Evolutionary conservation across 176 grass and related monocot genomes (phyloP), one percentile per base, ranked within the genome.

Genomic region (Lolium multiflorum): DNA sequence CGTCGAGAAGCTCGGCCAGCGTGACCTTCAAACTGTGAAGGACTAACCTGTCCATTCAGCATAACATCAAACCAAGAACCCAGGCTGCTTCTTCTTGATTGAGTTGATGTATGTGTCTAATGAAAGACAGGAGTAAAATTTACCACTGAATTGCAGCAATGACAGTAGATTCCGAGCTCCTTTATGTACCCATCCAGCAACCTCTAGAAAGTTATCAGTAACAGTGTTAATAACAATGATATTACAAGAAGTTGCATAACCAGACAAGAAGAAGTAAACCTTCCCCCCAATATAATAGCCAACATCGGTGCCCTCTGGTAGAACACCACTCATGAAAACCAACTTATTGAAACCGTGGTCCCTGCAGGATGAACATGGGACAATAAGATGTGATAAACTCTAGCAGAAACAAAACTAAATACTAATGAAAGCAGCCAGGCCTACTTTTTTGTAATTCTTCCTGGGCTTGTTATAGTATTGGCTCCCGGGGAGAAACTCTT

Each of bases 1-100:
- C 94, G 94, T 59, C 94, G 88, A 82, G 89, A 86, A 89, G 97
- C 86, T 82, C 81, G 92, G 83, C 97, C 97, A 80, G 97, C 97
- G 90, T 99, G 97, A 79, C 89, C 87, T 90, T 99, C 97, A 88
- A 99, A 96, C 49, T 94, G 97, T 78, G 97, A 99, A 85, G 97
- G 97, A 70, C 97, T 99, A 57, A 99, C 90, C 94, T 99, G 82
- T 61, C 78, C 56, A 88, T 91, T 74, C 21, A 82, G 82, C n/a
- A 83, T 61, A 88, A 87, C 31, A 70, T 60, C 78, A 59, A 78
- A 69, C 22, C 38, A 66, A 61, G 43, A 55, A 50, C 54, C 49
- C 22, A 85, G 49, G 13, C 43, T 48, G 11, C 15, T 24, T 57
- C 15, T 20, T 57, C 38, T 64, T 15, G 16, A 25, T 50, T 62